Conservation (phyloP, 164 flowering plant species). For the Nymphaea colorata region DNA sequence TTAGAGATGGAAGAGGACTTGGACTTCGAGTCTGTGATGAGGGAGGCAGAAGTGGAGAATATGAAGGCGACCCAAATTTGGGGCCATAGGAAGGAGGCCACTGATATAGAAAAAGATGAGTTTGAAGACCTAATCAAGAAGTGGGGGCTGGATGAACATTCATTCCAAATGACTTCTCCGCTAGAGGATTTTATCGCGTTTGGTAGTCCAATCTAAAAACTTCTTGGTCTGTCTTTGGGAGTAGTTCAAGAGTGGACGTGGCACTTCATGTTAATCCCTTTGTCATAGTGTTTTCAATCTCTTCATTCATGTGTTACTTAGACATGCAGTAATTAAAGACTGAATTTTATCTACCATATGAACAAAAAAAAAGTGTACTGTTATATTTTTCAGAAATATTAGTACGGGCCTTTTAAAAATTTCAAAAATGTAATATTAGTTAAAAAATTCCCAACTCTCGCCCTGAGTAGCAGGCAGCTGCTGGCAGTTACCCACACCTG, state of each 20-base stretch:
- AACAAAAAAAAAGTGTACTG: no score
- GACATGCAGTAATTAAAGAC: no score
- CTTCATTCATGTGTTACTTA: not conserved
- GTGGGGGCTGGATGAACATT: conserved; percentile 2
- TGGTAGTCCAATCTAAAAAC: conserved; percentile 4
- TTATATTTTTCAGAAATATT: no score
- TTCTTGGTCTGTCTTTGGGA: no score
- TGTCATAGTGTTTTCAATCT: not conserved
- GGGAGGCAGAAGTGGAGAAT: conserved; percentile 5
- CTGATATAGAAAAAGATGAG: conserved; percentile 5
- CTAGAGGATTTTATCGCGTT: conserved; percentile 1
- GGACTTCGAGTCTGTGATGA: conserved; percentile 4
- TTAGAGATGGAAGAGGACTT: conserved; percentile 7
- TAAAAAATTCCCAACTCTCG: no score
- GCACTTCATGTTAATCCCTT: not conserved
- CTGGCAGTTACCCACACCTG: no score
- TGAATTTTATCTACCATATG: no score
- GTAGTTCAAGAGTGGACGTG: not conserved
- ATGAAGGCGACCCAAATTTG: conserved; percentile 8
- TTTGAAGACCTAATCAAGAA: conserved; percentile 3
- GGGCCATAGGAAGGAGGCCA: conserved; percentile 1
- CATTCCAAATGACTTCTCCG: not conserved
- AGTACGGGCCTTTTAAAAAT: no score
- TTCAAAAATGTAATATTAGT: no score
- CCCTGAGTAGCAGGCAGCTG: no score